A percentile compares a stretch with the other conserved stretches of the same genome.
Conservation (phyloP, 139 green algal species). For the Chlamydomonas applanata region DNA sequence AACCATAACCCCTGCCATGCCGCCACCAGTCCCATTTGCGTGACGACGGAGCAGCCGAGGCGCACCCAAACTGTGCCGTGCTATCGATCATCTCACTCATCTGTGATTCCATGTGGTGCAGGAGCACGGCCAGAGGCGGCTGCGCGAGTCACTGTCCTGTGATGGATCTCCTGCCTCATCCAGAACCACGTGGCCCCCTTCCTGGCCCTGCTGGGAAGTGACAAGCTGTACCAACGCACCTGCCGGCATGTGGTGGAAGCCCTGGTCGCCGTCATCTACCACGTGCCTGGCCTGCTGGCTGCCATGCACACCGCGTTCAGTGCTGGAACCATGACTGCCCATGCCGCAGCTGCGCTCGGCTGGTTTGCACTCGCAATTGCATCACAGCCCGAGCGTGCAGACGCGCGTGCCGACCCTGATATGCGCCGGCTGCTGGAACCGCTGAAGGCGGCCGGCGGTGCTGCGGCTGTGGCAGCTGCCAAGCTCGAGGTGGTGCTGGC, state of each 20-base stretch:
- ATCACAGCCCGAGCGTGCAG: background rate
- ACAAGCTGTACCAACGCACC: conserved; percentile 11
- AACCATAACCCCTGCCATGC: too few relatives aligned
- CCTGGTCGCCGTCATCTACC: conserved; percentile 9
- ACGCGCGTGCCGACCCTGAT: conserved; percentile 9
- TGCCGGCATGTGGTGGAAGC: conserved; percentile 21
- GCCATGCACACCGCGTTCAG: background rate
- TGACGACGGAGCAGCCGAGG: background rate
- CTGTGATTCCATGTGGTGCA: conserved; percentile 10
- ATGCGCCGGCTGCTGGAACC: conserved; percentile 2
- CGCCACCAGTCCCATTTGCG: too few relatives aligned
- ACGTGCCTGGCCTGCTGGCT: conserved; percentile 10
- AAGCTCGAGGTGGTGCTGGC: conserved; percentile 12
- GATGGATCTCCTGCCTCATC: background rate
- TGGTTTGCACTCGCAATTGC: conserved; percentile 35
- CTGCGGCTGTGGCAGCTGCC: conserved; percentile 17
- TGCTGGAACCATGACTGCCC: background rate
- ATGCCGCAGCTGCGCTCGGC: conserved; percentile 12
- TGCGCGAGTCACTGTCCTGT: conserved; percentile 12
- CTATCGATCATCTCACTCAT: background rate
- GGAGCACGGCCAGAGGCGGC: conserved; percentile 9
- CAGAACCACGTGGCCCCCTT: conserved; percentile 16
- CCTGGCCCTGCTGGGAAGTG: conserved; percentile 12
- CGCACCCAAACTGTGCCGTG: background rate
- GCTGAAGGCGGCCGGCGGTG: background rate